Conservation (phyloP, 2,329 filamentous ascomycete genomes). For the Biscogniauxia sp. region DNA sequence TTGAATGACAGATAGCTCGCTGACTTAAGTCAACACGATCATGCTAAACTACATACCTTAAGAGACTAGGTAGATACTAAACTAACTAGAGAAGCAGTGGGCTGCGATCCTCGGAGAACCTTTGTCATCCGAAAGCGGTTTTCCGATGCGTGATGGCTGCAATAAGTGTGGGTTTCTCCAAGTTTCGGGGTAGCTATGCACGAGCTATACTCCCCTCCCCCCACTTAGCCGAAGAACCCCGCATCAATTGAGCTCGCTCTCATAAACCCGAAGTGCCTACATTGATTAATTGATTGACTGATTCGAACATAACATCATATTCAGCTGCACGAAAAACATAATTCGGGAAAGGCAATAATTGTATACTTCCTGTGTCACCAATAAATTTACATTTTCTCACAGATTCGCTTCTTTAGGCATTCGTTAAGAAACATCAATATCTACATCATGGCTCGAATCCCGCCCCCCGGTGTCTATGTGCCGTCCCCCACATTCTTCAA, state of each 20-base stretch:
- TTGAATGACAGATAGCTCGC: not conserved
- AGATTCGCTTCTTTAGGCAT: not conserved
- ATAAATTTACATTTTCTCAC: not conserved
- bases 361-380: not conserved
- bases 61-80: too few relatives aligned
- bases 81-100: not conserved
- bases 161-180: not conserved
- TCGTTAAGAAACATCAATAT: not conserved
- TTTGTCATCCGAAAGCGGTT: not conserved
- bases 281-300: too few relatives aligned
- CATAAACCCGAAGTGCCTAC: not conserved
- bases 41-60: not conserved
- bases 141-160: not conserved
- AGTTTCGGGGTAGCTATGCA: not conserved
- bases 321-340: too few relatives aligned
- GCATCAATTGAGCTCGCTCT: not conserved
- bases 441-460: constrained; percentile 25
- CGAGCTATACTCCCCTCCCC: not conserved
- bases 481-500: constrained; percentile 63
- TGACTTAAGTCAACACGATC: not conserved
- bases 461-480: constrained; percentile 51
- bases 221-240: not conserved
- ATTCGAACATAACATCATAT: not conserved
- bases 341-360: not conserved
- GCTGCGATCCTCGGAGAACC: not conserved